phyloP scores from a whole-genome alignment of 352 stramenopile species.

The Phytophthora idaei region DNA sequence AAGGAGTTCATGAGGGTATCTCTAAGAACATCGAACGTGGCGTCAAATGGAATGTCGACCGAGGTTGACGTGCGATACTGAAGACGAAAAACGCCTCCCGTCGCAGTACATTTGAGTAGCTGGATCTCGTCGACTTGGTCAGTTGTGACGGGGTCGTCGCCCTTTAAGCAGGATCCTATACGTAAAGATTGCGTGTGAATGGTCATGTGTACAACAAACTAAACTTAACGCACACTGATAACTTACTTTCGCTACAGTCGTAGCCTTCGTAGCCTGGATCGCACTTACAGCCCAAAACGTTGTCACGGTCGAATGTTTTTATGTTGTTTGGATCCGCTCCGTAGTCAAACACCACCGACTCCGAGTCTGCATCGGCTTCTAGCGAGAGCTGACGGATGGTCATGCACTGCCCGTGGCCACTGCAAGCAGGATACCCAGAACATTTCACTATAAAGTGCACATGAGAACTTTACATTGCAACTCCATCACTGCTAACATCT shows the following conservation, averaged over 20 bases:
- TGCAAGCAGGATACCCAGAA: slow-evolving; percentile 55
- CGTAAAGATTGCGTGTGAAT: background rate
- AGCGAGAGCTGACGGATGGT: slow-evolving; percentile 71
- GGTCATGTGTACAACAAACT: background rate
- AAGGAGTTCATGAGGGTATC: slow-evolving; percentile 54
- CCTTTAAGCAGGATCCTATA: slow-evolving; percentile 80
- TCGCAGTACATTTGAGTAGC: slow-evolving; percentile 67
- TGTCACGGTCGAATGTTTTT: slow-evolving; percentile 79
- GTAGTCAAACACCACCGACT: slow-evolving; percentile 69
- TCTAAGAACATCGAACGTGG: slow-evolving; percentile 44
- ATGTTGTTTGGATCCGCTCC: slow-evolving; percentile 68
- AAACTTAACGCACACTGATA: background rate
- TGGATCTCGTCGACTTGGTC: slow-evolving; percentile 88
- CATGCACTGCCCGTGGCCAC: slow-evolving; percentile 79
- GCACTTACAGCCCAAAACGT: slow-evolving; percentile 89
- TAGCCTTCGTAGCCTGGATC: slow-evolving; percentile 91
- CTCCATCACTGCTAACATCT: background rate
- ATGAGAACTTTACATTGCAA: background rate
- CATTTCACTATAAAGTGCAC: slow-evolving; percentile 58
- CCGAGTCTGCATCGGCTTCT: slow-evolving; percentile 57
- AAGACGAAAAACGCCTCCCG: slow-evolving; percentile 64
- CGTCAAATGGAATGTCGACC: slow-evolving; percentile 65
- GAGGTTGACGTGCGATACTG: slow-evolving; percentile 59
- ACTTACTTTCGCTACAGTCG: slow-evolving; percentile 81
- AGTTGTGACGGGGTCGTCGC: slow-evolving; percentile 84